Conservation (phyloP, 345 rosid genomes). For the Syzygium aqueum region DNA sequence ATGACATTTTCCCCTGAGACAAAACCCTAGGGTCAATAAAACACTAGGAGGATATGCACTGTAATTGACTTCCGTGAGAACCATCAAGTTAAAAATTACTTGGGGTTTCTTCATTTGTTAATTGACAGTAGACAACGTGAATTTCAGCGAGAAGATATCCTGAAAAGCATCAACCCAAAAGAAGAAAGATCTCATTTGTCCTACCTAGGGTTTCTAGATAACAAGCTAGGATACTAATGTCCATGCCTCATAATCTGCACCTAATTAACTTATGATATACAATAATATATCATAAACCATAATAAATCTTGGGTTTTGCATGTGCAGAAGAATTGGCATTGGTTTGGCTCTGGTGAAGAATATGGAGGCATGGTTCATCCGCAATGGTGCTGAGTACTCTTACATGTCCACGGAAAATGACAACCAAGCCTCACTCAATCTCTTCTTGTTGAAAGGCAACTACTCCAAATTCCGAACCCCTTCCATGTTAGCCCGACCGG, state of each 20-base stretch:
- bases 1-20: background rate
- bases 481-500: conserved; percentile 65
- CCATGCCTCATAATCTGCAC: background rate
- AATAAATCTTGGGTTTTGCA: background rate
- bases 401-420: conserved; percentile 81
- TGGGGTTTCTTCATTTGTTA: background rate
- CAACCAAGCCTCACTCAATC: conserved; percentile 71
- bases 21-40: background rate
- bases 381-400: conserved; percentile 68
- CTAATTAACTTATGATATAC: background rate
- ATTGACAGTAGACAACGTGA: background rate
- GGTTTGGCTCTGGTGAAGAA: conserved; percentile 48
- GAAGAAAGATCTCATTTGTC: background rate
- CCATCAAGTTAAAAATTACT: background rate
- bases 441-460: conserved; percentile 76
- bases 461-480: conserved; percentile 87
- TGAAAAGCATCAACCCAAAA: background rate
- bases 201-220: background rate
- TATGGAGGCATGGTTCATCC: conserved; percentile 66
- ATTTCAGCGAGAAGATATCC: background rate
- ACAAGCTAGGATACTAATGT: background rate
- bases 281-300: background rate
- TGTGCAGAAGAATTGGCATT: conserved; percentile 80
- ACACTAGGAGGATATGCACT: background rate
- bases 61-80: background rate